phyloP scores from a whole-genome alignment of 345 rosid species.

The Boechera stricta region DNA sequence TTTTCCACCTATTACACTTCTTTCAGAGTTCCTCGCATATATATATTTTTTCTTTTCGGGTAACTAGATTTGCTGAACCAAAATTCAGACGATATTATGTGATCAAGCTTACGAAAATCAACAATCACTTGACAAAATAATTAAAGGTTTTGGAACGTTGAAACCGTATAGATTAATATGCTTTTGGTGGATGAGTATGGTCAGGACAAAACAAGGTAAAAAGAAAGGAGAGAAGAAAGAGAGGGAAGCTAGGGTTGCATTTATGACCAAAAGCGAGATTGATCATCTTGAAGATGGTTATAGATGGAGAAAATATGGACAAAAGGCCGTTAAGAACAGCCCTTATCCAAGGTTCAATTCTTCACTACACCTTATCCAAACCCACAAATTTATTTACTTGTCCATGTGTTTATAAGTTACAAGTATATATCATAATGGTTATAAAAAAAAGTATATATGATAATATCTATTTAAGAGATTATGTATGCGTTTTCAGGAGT shows the following conservation, averaged over 20 bases:
- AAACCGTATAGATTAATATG: slow-evolving; percentile 8
- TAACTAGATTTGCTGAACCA: neutral
- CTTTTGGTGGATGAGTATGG: slow-evolving; percentile 15
- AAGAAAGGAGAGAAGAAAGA: slow-evolving; percentile 58
- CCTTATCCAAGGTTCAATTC: slow-evolving; percentile 68
- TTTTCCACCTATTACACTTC: neutral
- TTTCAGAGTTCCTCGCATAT: neutral
- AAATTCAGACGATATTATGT: neutral
- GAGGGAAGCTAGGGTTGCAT: slow-evolving; percentile 66
- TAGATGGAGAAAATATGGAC: slow-evolving; percentile 89
- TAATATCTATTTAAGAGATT: neutral
- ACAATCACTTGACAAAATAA: neutral
- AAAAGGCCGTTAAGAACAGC: slow-evolving; percentile 81
- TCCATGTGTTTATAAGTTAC: neutral
- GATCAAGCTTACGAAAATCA: neutral
- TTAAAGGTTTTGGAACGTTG: neutral
- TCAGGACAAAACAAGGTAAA: slow-evolving; percentile 57
- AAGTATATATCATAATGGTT: neutral
- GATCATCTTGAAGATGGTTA: slow-evolving; percentile 91
- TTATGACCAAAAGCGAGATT: slow-evolving; percentile 80
- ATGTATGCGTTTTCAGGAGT: slow-evolving; percentile 53
- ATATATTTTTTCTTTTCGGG: neutral
- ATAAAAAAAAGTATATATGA: neutral
- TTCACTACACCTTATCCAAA: slow-evolving; percentile 1
- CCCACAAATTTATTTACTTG: neutral